Conservation (phyloP, 108 stramenopile species). For the Aurantiochytrium sp. region DNA sequence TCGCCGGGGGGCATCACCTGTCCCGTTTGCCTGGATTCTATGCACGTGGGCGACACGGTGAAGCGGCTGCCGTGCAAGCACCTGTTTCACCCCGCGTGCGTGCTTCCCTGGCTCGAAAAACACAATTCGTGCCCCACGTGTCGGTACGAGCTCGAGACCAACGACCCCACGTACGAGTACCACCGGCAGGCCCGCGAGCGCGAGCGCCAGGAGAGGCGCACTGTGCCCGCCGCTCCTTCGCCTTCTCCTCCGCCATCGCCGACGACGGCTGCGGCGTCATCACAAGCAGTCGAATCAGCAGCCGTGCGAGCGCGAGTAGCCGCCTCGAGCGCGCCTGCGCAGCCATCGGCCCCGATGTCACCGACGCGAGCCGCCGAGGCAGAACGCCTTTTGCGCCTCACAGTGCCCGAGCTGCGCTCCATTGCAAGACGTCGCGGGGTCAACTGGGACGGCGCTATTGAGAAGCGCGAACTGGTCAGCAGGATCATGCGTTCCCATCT, state of each 20-base stretch:
- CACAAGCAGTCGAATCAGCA: not conserved
- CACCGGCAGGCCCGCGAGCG: not conserved
- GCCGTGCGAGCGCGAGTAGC: too few species aligned
- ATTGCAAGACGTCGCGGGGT: slow-evolving; percentile 1
- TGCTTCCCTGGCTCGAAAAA: slow-evolving; percentile 46
- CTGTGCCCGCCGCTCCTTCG: not conserved
- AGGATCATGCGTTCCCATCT: not conserved
- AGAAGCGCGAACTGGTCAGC: not conserved
- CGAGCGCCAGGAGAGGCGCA: slow-evolving; percentile 23
- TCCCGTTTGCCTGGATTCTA: slow-evolving; percentile 43
- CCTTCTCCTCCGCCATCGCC: not conserved
- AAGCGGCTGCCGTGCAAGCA: slow-evolving; percentile 50
- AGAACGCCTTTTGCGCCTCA: not conserved
- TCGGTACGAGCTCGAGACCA: slow-evolving; percentile 53
- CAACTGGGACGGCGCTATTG: not conserved
- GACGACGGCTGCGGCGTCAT: not conserved
- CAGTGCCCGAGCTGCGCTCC: not conserved
- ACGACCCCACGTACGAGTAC: slow-evolving; percentile 45
- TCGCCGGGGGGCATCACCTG: slow-evolving; percentile 30
- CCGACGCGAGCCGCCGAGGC: not conserved
- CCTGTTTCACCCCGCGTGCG: slow-evolving; percentile 42
- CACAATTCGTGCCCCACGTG: slow-evolving; percentile 57
- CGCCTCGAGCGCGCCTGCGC: too few species aligned
- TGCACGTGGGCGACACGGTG: slow-evolving; percentile 36
- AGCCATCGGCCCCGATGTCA: not conserved